Conservation (phyloP, 495 filamentous ascomycete species). For the Talaromyces thailandensis region DNA sequence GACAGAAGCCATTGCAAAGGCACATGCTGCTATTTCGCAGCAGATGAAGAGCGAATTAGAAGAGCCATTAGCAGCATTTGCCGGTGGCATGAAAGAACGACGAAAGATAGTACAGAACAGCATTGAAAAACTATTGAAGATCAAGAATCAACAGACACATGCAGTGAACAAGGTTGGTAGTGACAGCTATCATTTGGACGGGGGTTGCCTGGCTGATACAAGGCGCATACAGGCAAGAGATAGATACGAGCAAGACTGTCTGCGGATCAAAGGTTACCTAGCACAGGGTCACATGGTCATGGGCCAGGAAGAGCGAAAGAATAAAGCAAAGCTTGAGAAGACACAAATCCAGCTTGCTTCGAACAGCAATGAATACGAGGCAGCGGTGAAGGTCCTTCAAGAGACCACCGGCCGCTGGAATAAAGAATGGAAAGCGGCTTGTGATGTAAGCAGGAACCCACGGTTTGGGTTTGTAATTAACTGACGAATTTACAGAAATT, state of each 20-base stretch:
- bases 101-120: slow-evolving; percentile 90
- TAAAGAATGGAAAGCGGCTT: slow-evolving; percentile 92
- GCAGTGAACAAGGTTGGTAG: slow-evolving; percentile 74
- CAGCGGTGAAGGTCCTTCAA: slow-evolving; percentile 83
- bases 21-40: slow-evolving; percentile 76
- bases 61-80: slow-evolving; percentile 84
- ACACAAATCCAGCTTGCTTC: slow-evolving; percentile 89
- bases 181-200: neutral
- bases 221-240: slow-evolving; percentile 60
- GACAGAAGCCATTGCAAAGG: slow-evolving; percentile 89
- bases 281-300: slow-evolving; percentile 99
- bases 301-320: slow-evolving; percentile 98
- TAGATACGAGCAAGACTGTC: slow-evolving; percentile 90
- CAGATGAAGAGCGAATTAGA: slow-evolving; percentile 99
- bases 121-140: slow-evolving; percentile 87
- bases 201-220: neutral
- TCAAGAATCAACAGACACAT: slow-evolving; percentile 85
- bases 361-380: slow-evolving; percentile 89
- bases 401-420: slow-evolving; percentile 97
- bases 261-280: slow-evolving; percentile 96
- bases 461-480: neutral
- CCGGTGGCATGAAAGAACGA: slow-evolving; percentile 88
- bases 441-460: slow-evolving; percentile 50
- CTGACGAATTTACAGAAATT: slow-evolving; percentile 57
- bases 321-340: slow-evolving; percentile 98